A percentile compares a stretch with the other conserved stretches of the same genome.
Evolutionary conservation across 2,329 filamentous ascomycete genomes (phyloP).

Genomic region (Tolypocladium ovalisporum): DNA sequence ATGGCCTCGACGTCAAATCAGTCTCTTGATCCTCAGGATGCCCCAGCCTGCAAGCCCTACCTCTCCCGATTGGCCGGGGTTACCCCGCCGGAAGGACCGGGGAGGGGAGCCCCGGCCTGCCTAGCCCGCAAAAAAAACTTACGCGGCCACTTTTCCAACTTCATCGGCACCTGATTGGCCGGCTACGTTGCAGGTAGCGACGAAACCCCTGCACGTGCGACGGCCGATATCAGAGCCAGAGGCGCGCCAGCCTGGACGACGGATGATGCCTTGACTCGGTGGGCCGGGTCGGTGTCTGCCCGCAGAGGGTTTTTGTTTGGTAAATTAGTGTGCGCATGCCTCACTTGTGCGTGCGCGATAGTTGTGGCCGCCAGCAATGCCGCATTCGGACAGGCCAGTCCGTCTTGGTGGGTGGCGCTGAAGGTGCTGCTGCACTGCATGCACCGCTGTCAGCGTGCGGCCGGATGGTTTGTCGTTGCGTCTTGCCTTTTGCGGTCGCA

Average conservation of each 20-base stretch:
- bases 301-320: neutral
- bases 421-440: neutral
- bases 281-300: neutral
- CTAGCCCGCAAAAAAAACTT: neutral
- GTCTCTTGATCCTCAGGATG: neutral
- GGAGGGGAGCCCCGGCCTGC: neutral
- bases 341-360: neutral
- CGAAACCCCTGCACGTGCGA: conserved; percentile 18
- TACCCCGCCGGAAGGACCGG: neutral
- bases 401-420: neutral
- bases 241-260: neutral
- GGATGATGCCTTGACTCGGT: neutral
- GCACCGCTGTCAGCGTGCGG: neutral
- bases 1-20: neutral
- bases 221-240: conserved; percentile 21
- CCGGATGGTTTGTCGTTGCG: neutral
- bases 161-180: conserved; percentile 23
- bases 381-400: neutral
- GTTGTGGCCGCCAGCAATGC: neutral
- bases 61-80: neutral
- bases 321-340: neutral
- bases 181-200: conserved; percentile 12
- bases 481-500: neutral
- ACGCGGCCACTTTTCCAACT: conserved; percentile 16
- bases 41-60: neutral